These are phyloP conservation scores for Trichomonascaceae sp. DNA, from an alignment of 1,139 yeast genomes.

Conservation along the genomic window DNA sequence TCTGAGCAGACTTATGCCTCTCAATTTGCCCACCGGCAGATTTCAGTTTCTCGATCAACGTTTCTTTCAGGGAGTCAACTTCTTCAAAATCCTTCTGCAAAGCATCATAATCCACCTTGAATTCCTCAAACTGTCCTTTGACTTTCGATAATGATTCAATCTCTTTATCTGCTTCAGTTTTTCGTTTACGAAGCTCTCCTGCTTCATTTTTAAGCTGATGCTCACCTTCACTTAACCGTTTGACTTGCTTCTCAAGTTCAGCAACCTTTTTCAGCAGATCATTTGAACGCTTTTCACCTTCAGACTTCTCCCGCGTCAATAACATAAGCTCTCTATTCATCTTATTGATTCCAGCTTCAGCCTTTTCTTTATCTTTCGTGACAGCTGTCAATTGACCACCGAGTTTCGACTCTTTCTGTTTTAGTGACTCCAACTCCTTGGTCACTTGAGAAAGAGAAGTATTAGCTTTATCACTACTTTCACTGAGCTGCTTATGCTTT, in stretches of 20 bases:
- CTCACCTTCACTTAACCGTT: constrained; percentile 13
- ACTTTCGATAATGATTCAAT: constrained; percentile 16
- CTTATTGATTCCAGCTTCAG: constrained; percentile 84
- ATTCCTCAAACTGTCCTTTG: constrained; percentile 13
- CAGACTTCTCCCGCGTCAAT: constrained; percentile 54
- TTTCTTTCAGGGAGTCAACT: constrained; percentile 25
- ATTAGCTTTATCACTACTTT: constrained; percentile 12
- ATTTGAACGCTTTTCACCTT: constrained; percentile 42
- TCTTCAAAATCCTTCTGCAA: constrained; percentile 22
- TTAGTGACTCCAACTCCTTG: constrained; percentile 24
- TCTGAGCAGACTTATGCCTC: constrained; percentile 19
- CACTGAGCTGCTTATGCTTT: constrained; percentile 13
- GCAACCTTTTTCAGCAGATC: constrained; percentile 21
- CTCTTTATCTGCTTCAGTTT: constrained; percentile 13
- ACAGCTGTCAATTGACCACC: constrained; percentile 36
- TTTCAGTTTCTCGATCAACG: constrained; percentile 28
- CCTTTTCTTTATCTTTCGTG: constrained; percentile 52
- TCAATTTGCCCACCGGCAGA: constrained; percentile 28
- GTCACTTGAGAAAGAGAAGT: constrained; percentile 18
- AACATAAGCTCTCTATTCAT: constrained; percentile 80
- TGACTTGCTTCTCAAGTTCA: constrained; percentile 21
- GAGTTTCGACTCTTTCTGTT: constrained; percentile 34
- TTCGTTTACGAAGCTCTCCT: constrained; percentile 8
- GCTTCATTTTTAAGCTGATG: constrained; percentile 16
- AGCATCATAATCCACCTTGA: constrained; percentile 15